A percentile compares a stretch with the other conserved stretches of the same genome.
Conservation (phyloP, 306 rosid species). For the Prosopis cineraria region DNA sequence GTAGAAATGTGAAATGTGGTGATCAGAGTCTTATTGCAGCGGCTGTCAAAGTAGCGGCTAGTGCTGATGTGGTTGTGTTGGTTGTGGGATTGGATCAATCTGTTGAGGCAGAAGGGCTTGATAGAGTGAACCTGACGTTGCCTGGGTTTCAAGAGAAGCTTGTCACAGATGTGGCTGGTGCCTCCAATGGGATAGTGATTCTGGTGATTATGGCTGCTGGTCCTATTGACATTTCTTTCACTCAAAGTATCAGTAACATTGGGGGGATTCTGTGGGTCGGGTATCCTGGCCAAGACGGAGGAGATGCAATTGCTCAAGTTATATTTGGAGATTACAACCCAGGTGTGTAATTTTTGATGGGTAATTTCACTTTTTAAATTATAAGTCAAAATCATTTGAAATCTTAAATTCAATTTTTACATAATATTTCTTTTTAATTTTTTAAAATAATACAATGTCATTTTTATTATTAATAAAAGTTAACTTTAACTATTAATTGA, state of each 20-base stretch:
- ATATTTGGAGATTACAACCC: constrained; percentile 78
- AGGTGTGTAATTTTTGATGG: no score
- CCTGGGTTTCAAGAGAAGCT: constrained; percentile 83
- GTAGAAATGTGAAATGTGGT: constrained; percentile 52
- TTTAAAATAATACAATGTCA: no score
- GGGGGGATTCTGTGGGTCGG: constrained; percentile 76
- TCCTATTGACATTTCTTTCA: constrained; percentile 69
- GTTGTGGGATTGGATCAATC: constrained; percentile 74
- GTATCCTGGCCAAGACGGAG: constrained; percentile 80
- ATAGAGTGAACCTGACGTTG: constrained; percentile 64
- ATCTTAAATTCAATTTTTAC: no score
- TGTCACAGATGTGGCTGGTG: constrained; percentile 55
- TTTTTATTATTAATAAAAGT: no score
- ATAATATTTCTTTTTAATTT: no score
- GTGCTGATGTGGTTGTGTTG: constrained; percentile 58
- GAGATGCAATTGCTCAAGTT: constrained; percentile 72
- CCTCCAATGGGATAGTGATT: constrained; percentile 60
- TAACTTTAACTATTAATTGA: no score
- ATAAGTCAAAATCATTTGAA: no score
- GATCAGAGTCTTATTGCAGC: constrained; percentile 54
- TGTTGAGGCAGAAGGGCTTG: constrained; percentile 77
- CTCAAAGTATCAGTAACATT: constrained; percentile 45
- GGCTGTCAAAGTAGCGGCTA: constrained; percentile 52
- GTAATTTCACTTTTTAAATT: no score
- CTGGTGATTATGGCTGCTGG: constrained; percentile 81